Evolutionary conservation across 2,329 filamentous ascomycete species (phyloP).

Genomic region (Botrytis squamosa): DNA sequence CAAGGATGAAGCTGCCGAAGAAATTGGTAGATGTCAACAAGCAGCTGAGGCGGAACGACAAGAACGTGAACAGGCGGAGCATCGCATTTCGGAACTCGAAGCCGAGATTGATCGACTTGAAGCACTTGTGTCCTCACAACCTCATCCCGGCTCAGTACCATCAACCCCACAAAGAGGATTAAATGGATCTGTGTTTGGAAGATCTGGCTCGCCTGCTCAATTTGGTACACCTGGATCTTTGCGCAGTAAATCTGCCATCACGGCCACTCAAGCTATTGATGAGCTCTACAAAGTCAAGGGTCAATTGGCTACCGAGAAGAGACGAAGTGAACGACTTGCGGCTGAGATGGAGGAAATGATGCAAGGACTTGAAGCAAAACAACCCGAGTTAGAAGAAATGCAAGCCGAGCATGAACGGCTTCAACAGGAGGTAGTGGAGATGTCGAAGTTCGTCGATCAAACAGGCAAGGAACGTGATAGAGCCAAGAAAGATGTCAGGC

Average conservation of each 20-base stretch:
- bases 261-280: slow-evolving; percentile 62
- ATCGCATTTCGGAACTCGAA: slow-evolving; percentile 64
- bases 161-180: slow-evolving; percentile 54
- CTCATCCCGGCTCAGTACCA: slow-evolving; percentile 48
- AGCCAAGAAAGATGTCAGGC: slow-evolving; percentile 75
- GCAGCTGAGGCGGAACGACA: slow-evolving; percentile 56
- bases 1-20: slow-evolving; percentile 61
- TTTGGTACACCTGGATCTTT: slow-evolving; percentile 61
- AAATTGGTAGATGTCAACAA: slow-evolving; percentile 53
- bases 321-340: slow-evolving; percentile 70
- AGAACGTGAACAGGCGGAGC: slow-evolving; percentile 61
- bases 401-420: slow-evolving; percentile 78
- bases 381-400: slow-evolving; percentile 84
- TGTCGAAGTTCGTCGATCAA: slow-evolving; percentile 80
- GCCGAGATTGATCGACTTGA: slow-evolving; percentile 59
- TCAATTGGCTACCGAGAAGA: slow-evolving; percentile 70
- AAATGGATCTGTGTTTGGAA: slow-evolving; percentile 54
- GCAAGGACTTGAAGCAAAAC: slow-evolving; percentile 77
- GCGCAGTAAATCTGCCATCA: slow-evolving; percentile 54
- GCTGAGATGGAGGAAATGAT: slow-evolving; percentile 84
- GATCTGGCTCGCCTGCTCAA: slow-evolving; percentile 53
- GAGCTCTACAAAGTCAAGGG: slow-evolving; percentile 68
- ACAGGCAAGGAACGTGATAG: slow-evolving; percentile 77
- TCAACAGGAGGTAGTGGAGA: slow-evolving; percentile 76
- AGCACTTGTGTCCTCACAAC: slow-evolving; percentile 47